These are phyloP conservation scores for Coelastrella sp. DNA, from an alignment of 139 green algal species.

Conservation along the genomic window DNA sequence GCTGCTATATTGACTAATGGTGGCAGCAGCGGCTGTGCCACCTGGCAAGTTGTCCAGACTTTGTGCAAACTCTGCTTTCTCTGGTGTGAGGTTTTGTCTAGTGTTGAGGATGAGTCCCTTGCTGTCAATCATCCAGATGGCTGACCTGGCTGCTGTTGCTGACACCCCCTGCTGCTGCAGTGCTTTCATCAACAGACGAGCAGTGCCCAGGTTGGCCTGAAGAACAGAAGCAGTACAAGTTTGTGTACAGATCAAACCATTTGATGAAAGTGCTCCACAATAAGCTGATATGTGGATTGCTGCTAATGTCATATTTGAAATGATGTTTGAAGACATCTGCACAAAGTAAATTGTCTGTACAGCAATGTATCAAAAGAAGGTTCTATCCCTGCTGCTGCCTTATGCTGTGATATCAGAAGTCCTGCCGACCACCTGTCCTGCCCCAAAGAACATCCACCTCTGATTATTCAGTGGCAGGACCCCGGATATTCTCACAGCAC, in stretches of 20 bases:
- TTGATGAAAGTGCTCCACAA: too few relatives aligned
- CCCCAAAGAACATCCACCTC: conserved; percentile 72
- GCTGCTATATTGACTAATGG: background rate
- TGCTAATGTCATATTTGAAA: too few relatives aligned
- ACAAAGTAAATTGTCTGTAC: background rate
- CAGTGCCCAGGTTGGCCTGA: conserved; percentile 61
- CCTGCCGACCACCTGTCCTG: conserved; percentile 74
- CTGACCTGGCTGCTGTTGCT: conserved; percentile 47
- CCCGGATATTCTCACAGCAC: conserved; percentile 42
- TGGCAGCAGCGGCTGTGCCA: background rate
- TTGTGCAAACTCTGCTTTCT: conserved; percentile 63
- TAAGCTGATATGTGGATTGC: too few relatives aligned
- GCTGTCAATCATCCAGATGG: conserved; percentile 56
- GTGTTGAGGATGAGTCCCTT: conserved; percentile 47
- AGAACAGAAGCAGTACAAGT: background rate
- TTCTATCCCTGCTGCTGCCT: too few relatives aligned
- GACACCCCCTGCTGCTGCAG: conserved; percentile 52
- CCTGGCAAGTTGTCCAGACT: background rate
- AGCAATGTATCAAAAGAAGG: background rate
- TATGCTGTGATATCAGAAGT: too few relatives aligned
- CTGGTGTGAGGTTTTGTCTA: conserved; percentile 27
- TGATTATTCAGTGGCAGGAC: conserved; percentile 54
- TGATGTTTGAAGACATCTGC: too few relatives aligned
- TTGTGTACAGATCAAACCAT: too few relatives aligned
- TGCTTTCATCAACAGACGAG: conserved; percentile 54